Base-by-base conservation (phyloP, 179 eudicot genomes). In the Silene vulgaris region DNA sequence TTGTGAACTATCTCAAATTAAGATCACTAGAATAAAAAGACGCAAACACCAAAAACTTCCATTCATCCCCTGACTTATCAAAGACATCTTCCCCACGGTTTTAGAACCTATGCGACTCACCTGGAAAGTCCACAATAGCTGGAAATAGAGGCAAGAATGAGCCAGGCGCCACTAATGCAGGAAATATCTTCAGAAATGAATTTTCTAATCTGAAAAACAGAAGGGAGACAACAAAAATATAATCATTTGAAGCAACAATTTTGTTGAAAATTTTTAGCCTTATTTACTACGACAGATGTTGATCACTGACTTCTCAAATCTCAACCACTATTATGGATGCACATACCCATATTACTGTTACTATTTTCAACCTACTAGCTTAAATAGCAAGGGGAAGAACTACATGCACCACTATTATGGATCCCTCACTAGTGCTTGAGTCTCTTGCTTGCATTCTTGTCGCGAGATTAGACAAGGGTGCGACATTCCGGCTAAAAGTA, bases 91-190 rank as follows among this genome's bases (percentile, higher is more conserved):
- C 45, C 30, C 11, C n/a, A 5, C 8, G 43, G 16, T 16, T 67
- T 45, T 21, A 61, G 71, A 48, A 7, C 26, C 19, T 62, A 54
- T 68, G 48, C 21, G 70, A 87, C 95, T 88, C 80, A 90, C 97
- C 89, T 45, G 99, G 99, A 86, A 96, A 86, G 84, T 96, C 99
- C 74, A 90, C 83, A 52, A 92, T 74, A 71, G 97, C 87, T 72
- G 89, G 88, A 79, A 91, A 92, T 26, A 93, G 82, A 57, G 97
- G 97, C 84, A 96, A 90, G 82, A 93, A 89, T 75, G 99, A 89
- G 48, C 97, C 97, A 65, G 90, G 91, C 65, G 96, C 89, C 75
- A 93, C 86, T 78, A 96, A 81, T 65, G 86, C 88, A 69, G 97
- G 90, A 79, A 93, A 89, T 65, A 95, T 83, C 80, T 77, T 84